Conservation (phyloP, 805 yeast genomes). For the Zygoascus flipseniorum region DNA sequence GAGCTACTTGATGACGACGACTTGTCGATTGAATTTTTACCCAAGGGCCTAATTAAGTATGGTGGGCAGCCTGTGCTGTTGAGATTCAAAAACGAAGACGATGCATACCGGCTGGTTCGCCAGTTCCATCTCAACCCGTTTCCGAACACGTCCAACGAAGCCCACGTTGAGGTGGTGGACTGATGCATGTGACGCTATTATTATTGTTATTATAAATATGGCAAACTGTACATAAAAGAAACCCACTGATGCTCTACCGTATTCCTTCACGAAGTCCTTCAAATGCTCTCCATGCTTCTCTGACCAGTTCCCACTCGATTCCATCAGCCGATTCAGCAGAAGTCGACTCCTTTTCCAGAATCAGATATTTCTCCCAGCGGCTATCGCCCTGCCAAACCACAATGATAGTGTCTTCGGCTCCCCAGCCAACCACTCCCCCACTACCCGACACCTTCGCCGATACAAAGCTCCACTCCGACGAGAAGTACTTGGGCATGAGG, state of each 20-base stretch:
- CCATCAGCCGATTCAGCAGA: slow-evolving; percentile 7
- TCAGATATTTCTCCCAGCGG: slow-evolving; percentile 80
- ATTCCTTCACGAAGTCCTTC: slow-evolving; percentile 26
- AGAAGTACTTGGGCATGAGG: slow-evolving; percentile 64
- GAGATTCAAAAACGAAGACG: slow-evolving; percentile 24
- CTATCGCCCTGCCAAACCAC: slow-evolving; percentile 65
- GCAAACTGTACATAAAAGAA: neutral
- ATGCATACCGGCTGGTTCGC: slow-evolving; percentile 24
- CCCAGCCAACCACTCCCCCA: slow-evolving; percentile 61
- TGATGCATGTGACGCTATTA: slow-evolving; percentile 4
- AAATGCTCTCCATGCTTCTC: slow-evolving; percentile 66
- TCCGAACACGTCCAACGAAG: slow-evolving; percentile 21
- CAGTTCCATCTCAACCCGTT: slow-evolving; percentile 22
- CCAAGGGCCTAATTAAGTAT: slow-evolving; percentile 22
- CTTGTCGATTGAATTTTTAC: slow-evolving; percentile 25
- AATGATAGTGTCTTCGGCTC: slow-evolving; percentile 61
- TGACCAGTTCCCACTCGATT: slow-evolving; percentile 43
- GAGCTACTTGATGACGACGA: slow-evolving; percentile 26
- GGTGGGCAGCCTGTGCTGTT: slow-evolving; percentile 27
- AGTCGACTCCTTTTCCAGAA: slow-evolving; percentile 42
- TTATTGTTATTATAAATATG: neutral
- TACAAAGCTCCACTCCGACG: slow-evolving; percentile 83
- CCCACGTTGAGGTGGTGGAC: slow-evolving; percentile 27
- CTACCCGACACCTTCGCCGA: slow-evolving; percentile 46
- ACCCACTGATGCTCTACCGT: neutral